Evolutionary conservation across 78 protist species (phyloP), one percentile per base, ranked within the genome.

Genomic region (Dictyostelium firmibasis): DNA sequence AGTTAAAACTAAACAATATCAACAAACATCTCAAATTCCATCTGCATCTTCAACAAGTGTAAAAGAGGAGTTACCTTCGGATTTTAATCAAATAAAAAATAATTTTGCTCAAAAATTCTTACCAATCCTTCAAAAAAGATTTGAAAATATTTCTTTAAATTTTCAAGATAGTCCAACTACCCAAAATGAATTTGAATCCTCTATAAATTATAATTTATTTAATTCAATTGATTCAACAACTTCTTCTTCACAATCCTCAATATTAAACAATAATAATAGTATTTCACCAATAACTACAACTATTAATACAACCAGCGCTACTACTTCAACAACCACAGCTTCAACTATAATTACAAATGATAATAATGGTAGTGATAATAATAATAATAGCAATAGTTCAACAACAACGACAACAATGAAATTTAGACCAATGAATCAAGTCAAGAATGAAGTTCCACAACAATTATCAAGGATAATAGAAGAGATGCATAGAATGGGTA

Each of bases 401-500:
- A 3, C 25, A 62, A 62, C 25, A 62, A 62, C 25, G 8, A 67
- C 9, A 70, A 70, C 29, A 70, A 78, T 20, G 25, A 81, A 27
- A 29, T 35, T 11, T 33, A 50, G 53, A 57, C 86, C 86, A 47
- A 62, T 89, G 33, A 78, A 81, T 67, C 76, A 62, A 33, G 87
- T 89, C 11, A 89, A 81, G 53, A 89, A 89, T 81, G 94, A 89
- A 81, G 85, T 84, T 50, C 94, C 86, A 31, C 78, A 69, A 38
- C 69, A 81, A 23, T 62, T 89, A 20, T 69, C 74, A 31, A 89
- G 33, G 31, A 74, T 92, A 10, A 75, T 86, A 9, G 91, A 93
- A 41, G 96, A 93, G 27, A 85, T 93, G 83, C 96, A 93, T 75
- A 33, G 96, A 83, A 35, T 67, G 20, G 97, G 97, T 27, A 89